Evolutionary conservation across 257 asterid species (phyloP).

Genomic region (Penstemon eatonii): DNA sequence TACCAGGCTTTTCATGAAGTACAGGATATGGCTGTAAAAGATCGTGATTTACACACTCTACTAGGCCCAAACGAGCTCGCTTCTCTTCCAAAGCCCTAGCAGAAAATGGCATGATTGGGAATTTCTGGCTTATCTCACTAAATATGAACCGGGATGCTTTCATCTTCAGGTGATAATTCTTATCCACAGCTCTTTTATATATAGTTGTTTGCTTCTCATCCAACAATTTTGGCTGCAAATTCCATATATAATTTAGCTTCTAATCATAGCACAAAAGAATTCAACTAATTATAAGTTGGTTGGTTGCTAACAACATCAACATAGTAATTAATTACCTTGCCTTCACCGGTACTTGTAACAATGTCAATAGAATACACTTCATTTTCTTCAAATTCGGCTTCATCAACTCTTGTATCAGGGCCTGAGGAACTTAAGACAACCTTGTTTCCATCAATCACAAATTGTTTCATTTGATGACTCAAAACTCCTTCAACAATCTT

Average conservation of each 20-base stretch:
- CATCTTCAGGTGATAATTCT: slow-evolving; percentile 81
- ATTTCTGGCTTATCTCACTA: slow-evolving; percentile 86
- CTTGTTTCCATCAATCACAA: slow-evolving; percentile 93
- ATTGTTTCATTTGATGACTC: slow-evolving; percentile 94
- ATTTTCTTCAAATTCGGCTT: slow-evolving; percentile 92
- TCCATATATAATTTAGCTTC: neutral
- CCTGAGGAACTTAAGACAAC: slow-evolving; percentile 70
- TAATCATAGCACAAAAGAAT: neutral
- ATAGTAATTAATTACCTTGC: slow-evolving; percentile 54
- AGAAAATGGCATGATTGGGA: slow-evolving; percentile 85
- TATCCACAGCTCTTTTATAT: slow-evolving; percentile 92
- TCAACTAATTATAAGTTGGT: neutral
- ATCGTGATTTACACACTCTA: slow-evolving; percentile 89
- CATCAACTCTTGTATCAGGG: slow-evolving; percentile 90
- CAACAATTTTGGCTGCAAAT: slow-evolving; percentile 65
- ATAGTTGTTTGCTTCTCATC: slow-evolving; percentile 96
- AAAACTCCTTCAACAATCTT: slow-evolving; percentile 91
- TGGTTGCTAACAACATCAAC: neutral
- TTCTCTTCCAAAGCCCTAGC: slow-evolving; percentile 97
- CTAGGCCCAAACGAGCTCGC: slow-evolving; percentile 84
- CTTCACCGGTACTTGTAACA: slow-evolving; percentile 93
- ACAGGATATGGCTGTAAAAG: slow-evolving; percentile 96
- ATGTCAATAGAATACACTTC: slow-evolving; percentile 86
- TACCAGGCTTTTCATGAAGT: slow-evolving; percentile 93
- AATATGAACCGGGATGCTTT: slow-evolving; percentile 91